Percentiles rank a stretch among this genome's conserved stretches.
Conservation (phyloP, 345 rosid genomes). For the Combretum micranthum region DNA sequence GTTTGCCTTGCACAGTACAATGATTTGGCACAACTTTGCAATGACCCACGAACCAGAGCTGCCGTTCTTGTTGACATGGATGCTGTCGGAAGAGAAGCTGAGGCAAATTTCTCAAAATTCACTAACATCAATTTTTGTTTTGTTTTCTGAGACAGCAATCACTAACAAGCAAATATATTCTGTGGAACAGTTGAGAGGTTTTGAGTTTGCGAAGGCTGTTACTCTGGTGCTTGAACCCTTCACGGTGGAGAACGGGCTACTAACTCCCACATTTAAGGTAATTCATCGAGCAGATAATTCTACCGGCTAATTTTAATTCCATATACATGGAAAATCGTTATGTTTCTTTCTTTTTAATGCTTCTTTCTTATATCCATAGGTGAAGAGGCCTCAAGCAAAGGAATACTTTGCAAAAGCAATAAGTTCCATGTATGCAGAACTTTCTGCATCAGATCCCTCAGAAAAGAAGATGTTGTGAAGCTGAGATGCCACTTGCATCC, state of each 20-base stretch:
- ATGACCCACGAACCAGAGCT: slow-evolving; percentile 58
- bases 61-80: slow-evolving; percentile 86
- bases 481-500: not conserved
- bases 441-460: slow-evolving; percentile 47
- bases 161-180: not conserved
- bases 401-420: slow-evolving; percentile 59
- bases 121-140: not conserved
- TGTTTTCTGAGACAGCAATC: not conserved
- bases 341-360: not conserved
- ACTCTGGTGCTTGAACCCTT: slow-evolving; percentile 81
- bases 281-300: slow-evolving; percentile 7
- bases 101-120: slow-evolving; percentile 34
- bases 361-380: slow-evolving; percentile 23
- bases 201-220: slow-evolving; percentile 87
- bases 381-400: slow-evolving; percentile 85
- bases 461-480: slow-evolving; percentile 10
- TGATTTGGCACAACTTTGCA: slow-evolving; percentile 59
- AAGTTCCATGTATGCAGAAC: slow-evolving; percentile 43
- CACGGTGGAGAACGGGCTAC: slow-evolving; percentile 73
- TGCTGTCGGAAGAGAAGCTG: slow-evolving; percentile 75
- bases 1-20: slow-evolving; percentile 31
- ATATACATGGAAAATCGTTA: not conserved
- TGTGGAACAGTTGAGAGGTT: slow-evolving; percentile 66
- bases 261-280: slow-evolving; percentile 95
- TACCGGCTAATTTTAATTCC: not conserved